Evolutionary conservation across 75 land plant species (phyloP), one percentile per base, ranked within the genome.

Genomic region (Pinus taeda): DNA sequence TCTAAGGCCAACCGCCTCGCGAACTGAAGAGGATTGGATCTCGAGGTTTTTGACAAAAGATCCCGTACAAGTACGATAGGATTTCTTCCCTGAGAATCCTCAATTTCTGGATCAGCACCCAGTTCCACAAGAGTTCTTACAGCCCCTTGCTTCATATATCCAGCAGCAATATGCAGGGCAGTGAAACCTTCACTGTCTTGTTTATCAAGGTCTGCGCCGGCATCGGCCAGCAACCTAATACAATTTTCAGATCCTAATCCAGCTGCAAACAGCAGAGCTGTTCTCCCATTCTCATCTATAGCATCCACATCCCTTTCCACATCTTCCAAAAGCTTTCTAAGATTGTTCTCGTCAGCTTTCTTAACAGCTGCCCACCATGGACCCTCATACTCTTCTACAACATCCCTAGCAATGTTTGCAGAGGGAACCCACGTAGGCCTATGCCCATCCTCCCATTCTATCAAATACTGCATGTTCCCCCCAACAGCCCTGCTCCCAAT

Each of bases 361-460:
- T 81, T 82, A 26, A 93, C 97, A 6, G 97, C 93, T 53, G 84
- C 87, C 98, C 98, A 96, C 98, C 98, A 96, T 21, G 94, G 97
- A 3, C 85, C 79, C 57, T 93, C 97, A 82, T 88, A 96, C 76
- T 93, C 98, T 4, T 90, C 88, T 3, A 94, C 81, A n/a, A 96
- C 88, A 80, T 96, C 98, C 37, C 76, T 82, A 36, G 98, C 98
- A 49, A 96, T 83, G 79, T 77, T 92, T 36, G 67, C 66, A 55
- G 91, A 72, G 3, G 94, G 93, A 36, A 95, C 88, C 98, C 98
- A 96, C 14, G 94, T 84, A 20, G 98, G 91, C 39, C 80, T 77
- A 76, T 96, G 98, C 37, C 89, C 98, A 79, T 96, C 98, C 61
- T 96, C 92, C 98, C 98, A 96, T 67, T 93, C 87, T n/a, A 96